Percentiles rank a stretch among this genome's conserved stretches.
These are phyloP conservation scores for Microthyrium microscopicum DNA, from an alignment of 2,329 filamentous ascomycete species.

Conservation along the genomic window DNA sequence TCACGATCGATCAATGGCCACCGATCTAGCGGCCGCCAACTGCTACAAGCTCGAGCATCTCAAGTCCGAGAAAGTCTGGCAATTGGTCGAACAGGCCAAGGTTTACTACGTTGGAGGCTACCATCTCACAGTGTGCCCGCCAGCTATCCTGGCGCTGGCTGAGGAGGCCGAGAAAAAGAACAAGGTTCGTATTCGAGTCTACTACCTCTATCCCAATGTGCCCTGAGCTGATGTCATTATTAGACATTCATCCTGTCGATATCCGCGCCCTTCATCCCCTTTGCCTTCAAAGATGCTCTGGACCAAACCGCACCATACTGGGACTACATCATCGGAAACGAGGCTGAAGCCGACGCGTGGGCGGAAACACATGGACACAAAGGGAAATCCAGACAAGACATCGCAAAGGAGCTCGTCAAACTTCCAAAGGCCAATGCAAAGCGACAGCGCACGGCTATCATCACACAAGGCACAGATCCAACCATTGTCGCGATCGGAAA, in stretches of 20 bases:
- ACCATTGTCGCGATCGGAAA: conserved; percentile 66
- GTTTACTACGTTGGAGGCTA: conserved; percentile 90
- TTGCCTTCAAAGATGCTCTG: conserved; percentile 95
- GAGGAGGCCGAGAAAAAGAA: conserved; percentile 78
- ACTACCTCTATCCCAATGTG: not conserved
- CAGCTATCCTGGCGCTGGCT: conserved; percentile 75
- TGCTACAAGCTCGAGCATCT: conserved; percentile 91
- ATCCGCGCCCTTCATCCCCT: conserved; percentile 85
- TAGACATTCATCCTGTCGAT: conserved; percentile 72
- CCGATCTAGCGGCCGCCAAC: conserved; percentile 90
- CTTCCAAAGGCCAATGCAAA: conserved; percentile 82
- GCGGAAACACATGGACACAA: conserved; percentile 60
- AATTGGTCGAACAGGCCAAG: conserved; percentile 72
- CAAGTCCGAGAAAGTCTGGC: conserved; percentile 82
- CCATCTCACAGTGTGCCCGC: conserved; percentile 91
- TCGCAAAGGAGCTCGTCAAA: conserved; percentile 70
- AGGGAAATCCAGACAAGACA: conserved; percentile 58
- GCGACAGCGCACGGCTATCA: conserved; percentile 70
- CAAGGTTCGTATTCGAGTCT: conserved; percentile 44
- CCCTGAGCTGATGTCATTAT: conserved; percentile 1
- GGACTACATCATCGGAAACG: conserved; percentile 93
- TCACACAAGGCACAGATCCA: conserved; percentile 88
- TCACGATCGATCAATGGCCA: conserved; percentile 87
- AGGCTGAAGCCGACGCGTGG: conserved; percentile 82
- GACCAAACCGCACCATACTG: conserved; percentile 79